A percentile compares a stretch with the other conserved stretches of the same genome.
These are phyloP conservation scores for Pseudocercospora eumusae DNA, from an alignment of 2,329 filamentous ascomycete genomes.

Conservation along the genomic window DNA sequence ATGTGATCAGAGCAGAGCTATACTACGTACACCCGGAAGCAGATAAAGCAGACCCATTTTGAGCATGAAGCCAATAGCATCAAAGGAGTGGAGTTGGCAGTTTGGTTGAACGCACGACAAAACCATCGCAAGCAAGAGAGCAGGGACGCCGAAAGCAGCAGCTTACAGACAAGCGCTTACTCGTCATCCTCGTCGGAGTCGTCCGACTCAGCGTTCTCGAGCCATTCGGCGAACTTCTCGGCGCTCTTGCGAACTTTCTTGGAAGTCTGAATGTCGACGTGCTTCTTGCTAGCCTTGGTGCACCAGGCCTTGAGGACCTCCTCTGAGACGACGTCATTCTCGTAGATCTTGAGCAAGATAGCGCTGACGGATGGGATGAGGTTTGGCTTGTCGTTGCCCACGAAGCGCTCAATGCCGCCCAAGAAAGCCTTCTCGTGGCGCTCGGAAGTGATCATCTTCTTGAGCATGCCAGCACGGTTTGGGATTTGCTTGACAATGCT, in stretches of 20 bases:
- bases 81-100: constrained; percentile 19
- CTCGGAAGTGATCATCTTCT: constrained; percentile 84
- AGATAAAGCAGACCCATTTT: constrained; percentile 14
- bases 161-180: background rate
- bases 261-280: constrained; percentile 83
- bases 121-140: constrained; percentile 8
- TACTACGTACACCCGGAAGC: constrained; percentile 8
- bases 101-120: constrained; percentile 16
- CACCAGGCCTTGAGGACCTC: constrained; percentile 90
- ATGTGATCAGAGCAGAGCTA: constrained; percentile 9
- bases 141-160: background rate
- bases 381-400: constrained; percentile 78
- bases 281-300: constrained; percentile 95
- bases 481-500: constrained; percentile 86
- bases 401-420: constrained; percentile 90
- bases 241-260: constrained; percentile 96
- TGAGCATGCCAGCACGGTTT: constrained; percentile 79
- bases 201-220: constrained; percentile 54
- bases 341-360: constrained; percentile 86
- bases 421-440: constrained; percentile 94
- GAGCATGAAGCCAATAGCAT: constrained; percentile 7
- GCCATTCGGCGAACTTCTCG: constrained; percentile 92
- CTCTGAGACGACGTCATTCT: constrained; percentile 85
- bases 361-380: constrained; percentile 77
- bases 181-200: constrained; percentile 34